These are phyloP conservation scores for Ascobolus immersus DNA, from an alignment of 495 filamentous ascomycete species.

Conservation along the genomic window DNA sequence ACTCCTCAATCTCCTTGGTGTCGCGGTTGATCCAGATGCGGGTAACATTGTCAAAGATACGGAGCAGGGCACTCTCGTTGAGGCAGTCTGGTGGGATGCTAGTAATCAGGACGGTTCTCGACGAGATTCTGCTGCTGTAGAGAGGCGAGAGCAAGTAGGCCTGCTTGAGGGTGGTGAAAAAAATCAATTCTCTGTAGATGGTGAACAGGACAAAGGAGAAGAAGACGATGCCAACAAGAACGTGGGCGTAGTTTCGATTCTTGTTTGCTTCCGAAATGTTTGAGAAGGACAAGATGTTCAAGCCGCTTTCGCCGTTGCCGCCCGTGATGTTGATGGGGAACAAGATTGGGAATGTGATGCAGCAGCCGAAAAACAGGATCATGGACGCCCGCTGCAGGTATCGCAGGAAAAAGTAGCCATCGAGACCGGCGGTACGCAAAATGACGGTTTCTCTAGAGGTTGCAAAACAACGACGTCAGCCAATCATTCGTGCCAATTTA, in stretches of 20 bases:
- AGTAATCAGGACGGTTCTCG: constrained; percentile 76
- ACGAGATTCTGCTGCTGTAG: constrained; percentile 73
- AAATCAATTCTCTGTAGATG: constrained; percentile 76
- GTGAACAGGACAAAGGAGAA: constrained; percentile 69
- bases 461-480: neutral
- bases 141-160: constrained; percentile 74
- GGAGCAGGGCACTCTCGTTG: constrained; percentile 42
- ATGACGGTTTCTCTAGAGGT: constrained; percentile 13
- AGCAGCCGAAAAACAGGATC: constrained; percentile 55
- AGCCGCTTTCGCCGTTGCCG: constrained; percentile 31
- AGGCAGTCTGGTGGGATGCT: constrained; percentile 57
- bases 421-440: constrained; percentile 36
- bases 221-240: constrained; percentile 47
- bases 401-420: constrained; percentile 67
- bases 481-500: neutral
- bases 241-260: constrained; percentile 38
- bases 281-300: constrained; percentile 54
- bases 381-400: constrained; percentile 48
- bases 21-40: constrained; percentile 70
- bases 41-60: constrained; percentile 55
- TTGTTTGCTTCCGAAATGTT: constrained; percentile 32
- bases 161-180: constrained; percentile 85
- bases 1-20: constrained; percentile 53
- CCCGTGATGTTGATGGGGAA: constrained; percentile 77
- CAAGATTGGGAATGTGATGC: constrained; percentile 60